Base-by-base conservation (phyloP, 2,329 filamentous ascomycete species). In the Colletotrichum theobromicola region DNA sequence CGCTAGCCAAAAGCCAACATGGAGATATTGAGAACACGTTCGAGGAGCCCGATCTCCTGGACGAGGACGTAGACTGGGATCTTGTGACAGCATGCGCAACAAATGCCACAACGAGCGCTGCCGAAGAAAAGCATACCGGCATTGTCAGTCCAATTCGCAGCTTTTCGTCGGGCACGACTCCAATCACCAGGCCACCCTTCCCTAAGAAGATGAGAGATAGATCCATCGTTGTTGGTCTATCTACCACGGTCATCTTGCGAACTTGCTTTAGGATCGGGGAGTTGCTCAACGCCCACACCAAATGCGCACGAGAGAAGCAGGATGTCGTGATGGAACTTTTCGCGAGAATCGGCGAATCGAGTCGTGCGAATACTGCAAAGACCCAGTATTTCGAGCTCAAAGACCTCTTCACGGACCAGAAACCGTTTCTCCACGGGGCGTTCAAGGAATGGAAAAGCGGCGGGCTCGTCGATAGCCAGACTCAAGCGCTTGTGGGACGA, bases 181-280 rank as follows among this genome's bases (percentile, higher is more conserved):
- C 88, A 1, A 90, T 92, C 72, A 84, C 85, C 8, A 86, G 91
- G 28, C 83, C 86, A 1, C 80, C 85, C 0, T 92, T 92, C 76
- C 90, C 90, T 9, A 57, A 75, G 6, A 82, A 83, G 21, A 82
- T 90, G 21, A 83, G 83, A 4, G 88, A 91, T 78, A 85, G 89
- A 37, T 90, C 90, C 26, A 86, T 86, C 4, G 84, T 93, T 7
- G 82, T 87, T 16, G 90, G 90, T 10, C 78, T 91, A 3, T 88
- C 88, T 0, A 83, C 87, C 2, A 80, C 83, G 12, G 82, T 79
- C 0, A 73, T 88, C 8, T 83, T 93, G 15, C 87, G 90, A 13
- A 91, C 89, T 1, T 94, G 92, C 79, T 94, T 94, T 77, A 88
- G 91, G 30, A 85, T 93, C 28, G 90, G 89, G 5, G 91, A 94